A percentile compares a stretch with the other conserved stretches of the same genome.
Evolutionary conservation across 83 land plant genomes (phyloP).

Genomic region (Picea abies): DNA sequence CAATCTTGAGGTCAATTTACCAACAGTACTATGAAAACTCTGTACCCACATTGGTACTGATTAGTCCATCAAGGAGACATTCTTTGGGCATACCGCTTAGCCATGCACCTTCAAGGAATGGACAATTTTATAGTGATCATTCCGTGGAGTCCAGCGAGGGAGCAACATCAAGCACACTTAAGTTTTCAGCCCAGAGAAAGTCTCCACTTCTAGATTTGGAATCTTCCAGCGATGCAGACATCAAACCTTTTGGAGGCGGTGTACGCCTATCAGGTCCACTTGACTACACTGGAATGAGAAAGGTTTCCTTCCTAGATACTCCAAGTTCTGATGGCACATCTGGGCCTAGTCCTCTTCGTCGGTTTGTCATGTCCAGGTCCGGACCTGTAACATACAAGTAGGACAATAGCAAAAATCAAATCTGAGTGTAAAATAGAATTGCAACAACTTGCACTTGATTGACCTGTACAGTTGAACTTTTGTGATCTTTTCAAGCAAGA

Average conservation of each 20-base stretch:
- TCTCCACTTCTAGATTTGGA: constrained; percentile 24
- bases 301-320: constrained; percentile 70
- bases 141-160: constrained; percentile 22
- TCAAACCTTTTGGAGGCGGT: constrained; percentile 6
- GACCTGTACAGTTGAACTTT: constrained; percentile 3
- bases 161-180: constrained; percentile 23
- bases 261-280: constrained; percentile 84
- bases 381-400: constrained; percentile 82
- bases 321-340: constrained; percentile 42
- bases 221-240: not conserved
- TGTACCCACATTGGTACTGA: constrained; percentile 47
- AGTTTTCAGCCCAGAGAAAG: constrained; percentile 30
- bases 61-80: constrained; percentile 58
- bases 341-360: constrained; percentile 72
- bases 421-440: constrained; percentile 3
- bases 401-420: not conserved
- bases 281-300: constrained; percentile 77
- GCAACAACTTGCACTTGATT: too few relatives aligned
- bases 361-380: constrained; percentile 76
- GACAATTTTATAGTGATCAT: constrained; percentile 17
- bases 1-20: constrained; percentile 91
- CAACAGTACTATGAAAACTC: constrained; percentile 84
- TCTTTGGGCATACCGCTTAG: constrained; percentile 50
- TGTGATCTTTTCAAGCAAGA: not conserved
- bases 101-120: constrained; percentile 49